These are phyloP conservation scores for Colletotrichum eleusines DNA, from an alignment of 2,329 filamentous ascomycete genomes.

Conservation along the genomic window DNA sequence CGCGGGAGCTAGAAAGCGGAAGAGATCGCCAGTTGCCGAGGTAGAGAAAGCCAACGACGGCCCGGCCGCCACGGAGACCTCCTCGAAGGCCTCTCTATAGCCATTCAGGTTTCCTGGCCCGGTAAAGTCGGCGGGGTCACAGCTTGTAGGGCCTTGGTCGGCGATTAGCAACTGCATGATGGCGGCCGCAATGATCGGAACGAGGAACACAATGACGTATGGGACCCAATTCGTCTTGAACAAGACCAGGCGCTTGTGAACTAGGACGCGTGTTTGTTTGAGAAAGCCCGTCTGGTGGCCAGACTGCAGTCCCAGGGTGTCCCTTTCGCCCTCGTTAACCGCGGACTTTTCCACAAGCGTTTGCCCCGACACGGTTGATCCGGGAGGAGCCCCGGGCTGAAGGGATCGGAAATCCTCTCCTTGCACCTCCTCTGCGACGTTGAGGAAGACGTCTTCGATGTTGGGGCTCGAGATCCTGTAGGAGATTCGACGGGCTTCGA, in stretches of 20 bases:
- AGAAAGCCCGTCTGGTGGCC: conserved; percentile 77
- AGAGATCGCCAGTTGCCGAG: conserved; percentile 29
- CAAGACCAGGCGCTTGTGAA: conserved; percentile 82
- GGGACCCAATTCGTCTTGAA: conserved; percentile 83
- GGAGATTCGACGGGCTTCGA: conserved; percentile 78
- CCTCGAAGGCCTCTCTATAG: conserved; percentile 43
- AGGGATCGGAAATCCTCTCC: conserved; percentile 43
- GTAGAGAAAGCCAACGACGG: conserved; percentile 43
- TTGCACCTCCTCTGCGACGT: conserved; percentile 84
- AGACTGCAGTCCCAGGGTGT: conserved; percentile 68
- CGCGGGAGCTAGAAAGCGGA: conserved; percentile 30
- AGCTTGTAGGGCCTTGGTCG: conserved; percentile 63
- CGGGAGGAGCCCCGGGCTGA: neutral
- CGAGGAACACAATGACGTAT: conserved; percentile 77
- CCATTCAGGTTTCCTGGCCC: conserved; percentile 60
- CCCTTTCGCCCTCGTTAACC: conserved; percentile 32
- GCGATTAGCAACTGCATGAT: conserved; percentile 82
- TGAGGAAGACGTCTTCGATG: conserved; percentile 92
- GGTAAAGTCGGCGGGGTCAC: conserved; percentile 62
- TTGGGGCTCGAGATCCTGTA: conserved; percentile 91
- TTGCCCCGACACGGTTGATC: conserved; percentile 4
- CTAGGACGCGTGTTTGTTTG: conserved; percentile 79
- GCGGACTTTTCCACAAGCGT: conserved; percentile 45
- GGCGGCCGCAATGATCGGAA: conserved; percentile 84
- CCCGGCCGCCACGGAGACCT: conserved; percentile 44